A percentile compares a stretch with the other conserved stretches of the same genome.
phyloP scores from a whole-genome alignment of 768 basidiomycete genomes.

The Tulasnella sp. region DNA sequence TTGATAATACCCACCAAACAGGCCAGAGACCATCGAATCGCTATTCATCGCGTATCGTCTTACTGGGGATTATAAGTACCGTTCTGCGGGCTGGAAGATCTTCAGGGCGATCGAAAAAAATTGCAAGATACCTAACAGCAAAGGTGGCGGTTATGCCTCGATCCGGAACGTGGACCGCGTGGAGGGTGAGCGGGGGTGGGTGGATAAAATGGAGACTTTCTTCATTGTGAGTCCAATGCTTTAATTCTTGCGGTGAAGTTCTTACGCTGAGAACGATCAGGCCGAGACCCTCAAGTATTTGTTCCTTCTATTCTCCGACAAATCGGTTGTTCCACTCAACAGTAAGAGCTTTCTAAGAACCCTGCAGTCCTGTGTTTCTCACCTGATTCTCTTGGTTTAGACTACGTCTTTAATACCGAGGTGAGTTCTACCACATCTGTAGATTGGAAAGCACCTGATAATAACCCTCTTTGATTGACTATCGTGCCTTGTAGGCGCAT shows the following conservation, averaged over 20 bases:
- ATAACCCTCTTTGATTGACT: neutral
- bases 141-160: conserved; percentile 69
- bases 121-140: conserved; percentile 43
- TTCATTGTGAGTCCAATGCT: conserved; percentile 45
- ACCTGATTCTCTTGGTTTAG: conserved; percentile 29
- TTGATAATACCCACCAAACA: conserved; percentile 23
- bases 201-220: conserved; percentile 93
- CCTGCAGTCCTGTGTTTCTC: conserved; percentile 15
- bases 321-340: conserved; percentile 56
- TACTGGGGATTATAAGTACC: conserved; percentile 72
- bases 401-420: conserved; percentile 90
- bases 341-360: conserved; percentile 38
- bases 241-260: neutral
- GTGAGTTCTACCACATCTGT: conserved; percentile 29
- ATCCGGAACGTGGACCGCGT: conserved; percentile 72
- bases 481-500: conserved; percentile 38
- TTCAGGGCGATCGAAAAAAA: conserved; percentile 83
- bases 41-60: conserved; percentile 85
- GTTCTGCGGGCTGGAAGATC: conserved; percentile 77
- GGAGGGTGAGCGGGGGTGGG: conserved; percentile 48
- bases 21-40: conserved; percentile 91
- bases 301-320: conserved; percentile 74
- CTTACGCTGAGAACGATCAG: conserved; percentile 30
- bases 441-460: neutral
- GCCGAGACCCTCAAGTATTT: conserved; percentile 89